Evolutionary conservation across 805 yeast genomes (phyloP), one percentile per base, ranked within the genome.

Genomic region (Ogataea trehaloabstinens): DNA sequence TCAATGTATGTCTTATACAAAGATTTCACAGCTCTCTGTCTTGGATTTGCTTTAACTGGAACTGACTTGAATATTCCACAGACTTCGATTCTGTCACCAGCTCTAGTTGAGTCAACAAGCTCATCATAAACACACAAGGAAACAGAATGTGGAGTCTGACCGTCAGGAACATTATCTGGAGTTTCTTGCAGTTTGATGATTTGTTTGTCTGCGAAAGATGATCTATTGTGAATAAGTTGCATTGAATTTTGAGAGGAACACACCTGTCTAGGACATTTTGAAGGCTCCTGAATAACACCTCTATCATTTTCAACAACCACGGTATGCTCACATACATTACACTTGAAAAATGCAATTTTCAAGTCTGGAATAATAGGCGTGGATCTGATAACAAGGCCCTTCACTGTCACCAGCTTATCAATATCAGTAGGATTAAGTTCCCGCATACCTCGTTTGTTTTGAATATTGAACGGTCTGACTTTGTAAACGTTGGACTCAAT

Each of bases 61-160:
- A 87, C 77, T 0, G 96, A 86, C 60, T 96, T 76, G 68, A 89
- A 93, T 28, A 95, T 83, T 45, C 99, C 99, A 41, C 96, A 89
- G 15, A 90, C 95, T 61, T 91, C 96, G 33, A 93, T 76, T 42
- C 97, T 77, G 62, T 93, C 99, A 71, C 99, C 99, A 6, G 99
- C 97, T 53, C 95, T 77, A 55, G 95, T 85, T 38, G 85, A 74
- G 61, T 93, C 99, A 1, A 93, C 99, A 45, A 93, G 71, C 60
- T 93, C 98, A 63, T 93, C 99, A 58, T 91, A 93, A 1, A 87
- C 95, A 68, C 96, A 88, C 20, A 93, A 68, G 5, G 95, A 87
- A 34, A 93, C 86, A 11, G 96, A 83, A 63, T 93, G 99, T 2
- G 99, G 99, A 2, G 99, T 93, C 64, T 93, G 99, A 13, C 99